Evolutionary conservation across 106 monocot species (phyloP).

Genomic region (Phalaenopsis equestris): DNA sequence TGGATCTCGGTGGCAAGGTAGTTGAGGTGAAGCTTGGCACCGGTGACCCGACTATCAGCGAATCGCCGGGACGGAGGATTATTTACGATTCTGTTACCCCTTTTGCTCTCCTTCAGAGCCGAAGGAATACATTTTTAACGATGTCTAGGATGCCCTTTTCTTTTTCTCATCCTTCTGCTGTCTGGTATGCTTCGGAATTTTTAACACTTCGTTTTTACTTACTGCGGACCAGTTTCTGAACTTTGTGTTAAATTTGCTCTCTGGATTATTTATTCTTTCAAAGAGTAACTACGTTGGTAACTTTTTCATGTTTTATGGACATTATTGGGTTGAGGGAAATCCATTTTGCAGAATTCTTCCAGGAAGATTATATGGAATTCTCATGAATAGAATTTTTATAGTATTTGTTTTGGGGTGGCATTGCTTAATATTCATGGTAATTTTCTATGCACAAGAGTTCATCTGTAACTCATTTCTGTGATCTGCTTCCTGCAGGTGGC

Average conservation of each 20-base stretch:
- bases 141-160: constrained; percentile 28
- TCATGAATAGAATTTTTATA: not conserved
- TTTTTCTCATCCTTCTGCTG: constrained; percentile 19
- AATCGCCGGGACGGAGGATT: constrained; percentile 62
- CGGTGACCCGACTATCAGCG: constrained; percentile 27
- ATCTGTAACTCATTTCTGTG: not conserved
- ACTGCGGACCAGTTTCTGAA: not conserved
- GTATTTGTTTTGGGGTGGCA: not conserved
- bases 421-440: too few species aligned
- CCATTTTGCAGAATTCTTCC: not conserved
- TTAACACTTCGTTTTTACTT: not conserved
- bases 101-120: constrained; percentile 74
- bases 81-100: constrained; percentile 71
- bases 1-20: constrained; percentile 42
- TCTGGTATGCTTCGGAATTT: constrained; percentile 30
- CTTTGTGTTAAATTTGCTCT: not conserved
- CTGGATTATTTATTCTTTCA: not conserved
- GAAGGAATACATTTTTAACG: constrained; percentile 43
- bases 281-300: too few species aligned
- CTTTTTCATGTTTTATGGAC: too few species aligned
- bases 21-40: constrained; percentile 48
- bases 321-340: not conserved
- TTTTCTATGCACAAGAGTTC: not conserved
- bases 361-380: not conserved
- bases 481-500: constrained; percentile 40